Evolutionary conservation across 1,139 yeast species (phyloP), one percentile per base, ranked within the genome.

Genomic region (Geotrichum restrictum): DNA sequence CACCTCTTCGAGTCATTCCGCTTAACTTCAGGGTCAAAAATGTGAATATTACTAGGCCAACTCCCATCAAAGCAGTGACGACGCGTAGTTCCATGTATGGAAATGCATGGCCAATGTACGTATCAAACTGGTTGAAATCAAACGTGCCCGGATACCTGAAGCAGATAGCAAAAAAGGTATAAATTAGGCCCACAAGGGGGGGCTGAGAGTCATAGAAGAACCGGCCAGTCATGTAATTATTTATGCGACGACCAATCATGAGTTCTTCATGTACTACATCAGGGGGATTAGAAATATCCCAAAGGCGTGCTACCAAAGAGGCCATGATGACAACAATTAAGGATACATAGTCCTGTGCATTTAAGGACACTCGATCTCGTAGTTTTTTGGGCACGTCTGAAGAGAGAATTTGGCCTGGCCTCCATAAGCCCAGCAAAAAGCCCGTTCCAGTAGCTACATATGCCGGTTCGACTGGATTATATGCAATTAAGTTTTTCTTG

Each of bases 191-290:
- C 4, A 72, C 77, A 41, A 84, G 68, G 1, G 91, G 89, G 0
- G 91, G 89, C 52, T 82, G 80, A 1, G 76, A 73, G 58, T 80
- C 85, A 16, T 82, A 63, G 62, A 80, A 83, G 59, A 79, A 81
- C 45, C 70, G 70, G 2, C 85, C 83, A 5, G 65, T 64, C 52
- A 71, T 64, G 67, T 83, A 85, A 31, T 73, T 69, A 55, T 76
- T 75, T 55, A 85, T 75, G 61, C 76, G 75, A 2, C 76, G 75
- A 1, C 85, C 81, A 38, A 78, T 74, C 57, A 77, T 79, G 6
- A 74, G 73, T 63, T 84, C 89, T 62, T 81, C 85, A 60, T 76
- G 78, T 5, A 82, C 79, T 18, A 80, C 78, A 16, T 52, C 52
- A 14, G 64, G 59, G 5, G 66, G 67, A 45, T 56, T 56, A 22